Evolutionary conservation across 805 yeast genomes (phyloP), one percentile per base, ranked within the genome.

Genomic region (Candida berthetii): DNA sequence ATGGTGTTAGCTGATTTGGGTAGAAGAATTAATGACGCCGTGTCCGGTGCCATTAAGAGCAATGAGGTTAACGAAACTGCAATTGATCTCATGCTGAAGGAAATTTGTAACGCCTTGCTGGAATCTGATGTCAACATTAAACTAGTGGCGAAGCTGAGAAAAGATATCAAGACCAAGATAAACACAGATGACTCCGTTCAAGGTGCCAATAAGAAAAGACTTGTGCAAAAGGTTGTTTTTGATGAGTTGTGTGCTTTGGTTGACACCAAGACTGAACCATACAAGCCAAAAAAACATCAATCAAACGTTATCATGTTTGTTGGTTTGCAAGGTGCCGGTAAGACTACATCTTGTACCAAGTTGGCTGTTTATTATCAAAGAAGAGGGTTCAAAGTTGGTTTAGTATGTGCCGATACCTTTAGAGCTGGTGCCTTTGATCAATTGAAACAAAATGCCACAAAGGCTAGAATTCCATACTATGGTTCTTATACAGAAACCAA

Each of bases 401-500:
- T 93, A 58, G 98, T 93, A 20, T 93, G 99, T 77, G 99, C 99
- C 2, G 99, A 93, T 70, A 93, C 99, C 25, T 93, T 91, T 73
- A 82, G 99, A 74, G 99, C 99, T 31, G 99, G 99, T 74, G 99
- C 99, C 2, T 91, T 91, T 69, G 99, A 91, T 66, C 99, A 91
- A 71, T 76, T 91, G 65, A 91, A 93, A 62, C 99, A 91, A 65
- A 91, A 91, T 64, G 98, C 99, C 19, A 88, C 91, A 41, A 87
- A 88, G 68, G 95, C 99, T 2, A 80, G 84, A 52, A 87, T 91
- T 42, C 98, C 99, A 36, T 91, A 79, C 64, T 91, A 80, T 62
- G 99, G 99, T 54, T 85, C 96, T 7, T 93, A 93, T 63, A 80
- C 93, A 3, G 98, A 91, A 66, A 86, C 95, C 1, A 95, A 93